Conservation (phyloP, 2,329 filamentous ascomycete genomes). For the Colletotrichum salicis region DNA sequence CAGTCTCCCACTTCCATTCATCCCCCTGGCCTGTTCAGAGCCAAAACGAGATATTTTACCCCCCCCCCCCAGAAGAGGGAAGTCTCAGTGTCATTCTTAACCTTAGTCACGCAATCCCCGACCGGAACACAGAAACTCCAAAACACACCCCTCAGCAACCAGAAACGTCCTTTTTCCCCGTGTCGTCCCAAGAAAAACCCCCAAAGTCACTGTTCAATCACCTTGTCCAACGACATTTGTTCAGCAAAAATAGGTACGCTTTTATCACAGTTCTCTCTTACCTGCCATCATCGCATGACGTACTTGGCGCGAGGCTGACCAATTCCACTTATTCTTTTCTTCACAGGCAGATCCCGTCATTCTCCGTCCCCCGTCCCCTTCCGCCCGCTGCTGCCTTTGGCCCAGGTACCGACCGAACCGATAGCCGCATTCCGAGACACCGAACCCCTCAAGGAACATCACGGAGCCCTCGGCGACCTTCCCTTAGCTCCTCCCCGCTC, state of each 20-base stretch:
- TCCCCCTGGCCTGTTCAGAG: too few relatives aligned
- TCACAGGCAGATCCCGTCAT: constrained; percentile 30
- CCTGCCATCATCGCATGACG: constrained; percentile 19
- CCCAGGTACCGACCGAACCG: constrained; percentile 19
- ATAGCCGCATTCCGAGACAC: constrained; percentile 23
- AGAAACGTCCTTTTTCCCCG: not conserved
- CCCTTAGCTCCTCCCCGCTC: not conserved
- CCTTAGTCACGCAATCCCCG: constrained; percentile 35
- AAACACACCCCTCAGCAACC: constrained; percentile 5
- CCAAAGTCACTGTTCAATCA: not conserved
- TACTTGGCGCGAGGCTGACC: constrained; percentile 32
- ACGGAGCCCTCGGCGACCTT: not conserved
- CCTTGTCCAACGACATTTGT: not conserved
- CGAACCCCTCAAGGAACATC: not conserved
- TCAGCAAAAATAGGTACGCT: not conserved
- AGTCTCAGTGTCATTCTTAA: constrained; percentile 23
- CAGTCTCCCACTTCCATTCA: not conserved
- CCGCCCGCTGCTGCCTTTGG: constrained; percentile 2
- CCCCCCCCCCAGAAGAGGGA: constrained; percentile 1
- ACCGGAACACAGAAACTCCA: constrained; percentile 1
- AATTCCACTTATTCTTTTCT: not conserved
- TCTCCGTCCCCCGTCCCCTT: constrained; percentile 14
- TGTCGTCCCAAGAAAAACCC: not conserved
- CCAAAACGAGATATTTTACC: constrained; percentile 20
- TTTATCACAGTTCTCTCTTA: not conserved